Percentiles rank a stretch among this genome's conserved stretches.
Evolutionary conservation across 2,329 filamentous ascomycete genomes (phyloP).

Genomic region (Coleophoma cylindrospora): DNA sequence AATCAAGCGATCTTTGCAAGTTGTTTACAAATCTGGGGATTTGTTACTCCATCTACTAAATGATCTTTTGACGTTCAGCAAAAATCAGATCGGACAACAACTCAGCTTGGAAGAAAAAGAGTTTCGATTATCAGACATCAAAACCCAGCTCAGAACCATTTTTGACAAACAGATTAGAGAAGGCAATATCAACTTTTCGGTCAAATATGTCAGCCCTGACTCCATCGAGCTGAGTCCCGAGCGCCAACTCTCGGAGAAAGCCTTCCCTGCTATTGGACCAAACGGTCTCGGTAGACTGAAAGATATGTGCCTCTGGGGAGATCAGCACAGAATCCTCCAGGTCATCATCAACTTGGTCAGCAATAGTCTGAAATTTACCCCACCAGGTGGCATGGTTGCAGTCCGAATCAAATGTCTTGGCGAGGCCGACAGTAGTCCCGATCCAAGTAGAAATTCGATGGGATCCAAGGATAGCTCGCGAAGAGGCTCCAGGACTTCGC

Average conservation of each 20-base stretch:
- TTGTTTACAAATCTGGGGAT: slow-evolving; percentile 86
- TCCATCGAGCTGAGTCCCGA: slow-evolving; percentile 6
- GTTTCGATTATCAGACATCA: slow-evolving; percentile 79
- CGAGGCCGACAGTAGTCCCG: slow-evolving; percentile 34
- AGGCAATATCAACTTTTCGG: slow-evolving; percentile 66
- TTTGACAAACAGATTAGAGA: slow-evolving; percentile 89
- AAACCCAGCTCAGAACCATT: slow-evolving; percentile 76
- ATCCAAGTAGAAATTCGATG: slow-evolving; percentile 20
- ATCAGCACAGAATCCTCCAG: slow-evolving; percentile 84
- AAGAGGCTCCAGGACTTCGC: slow-evolving; percentile 14
- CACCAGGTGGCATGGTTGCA: slow-evolving; percentile 67
- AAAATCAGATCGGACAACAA: slow-evolving; percentile 88
- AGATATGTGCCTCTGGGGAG: slow-evolving; percentile 85
- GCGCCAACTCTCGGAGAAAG: slow-evolving; percentile 19
- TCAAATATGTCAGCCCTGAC: slow-evolving; percentile 61
- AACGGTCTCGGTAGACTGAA: slow-evolving; percentile 64
- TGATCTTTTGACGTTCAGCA: slow-evolving; percentile 87
- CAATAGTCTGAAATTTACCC: slow-evolving; percentile 90
- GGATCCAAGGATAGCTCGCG: slow-evolving; percentile 20
- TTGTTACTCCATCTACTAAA: slow-evolving; percentile 80
- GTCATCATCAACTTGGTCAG: slow-evolving; percentile 92
- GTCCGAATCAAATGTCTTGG: slow-evolving; percentile 71
- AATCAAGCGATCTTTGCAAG: slow-evolving; percentile 78
- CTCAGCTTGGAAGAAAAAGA: slow-evolving; percentile 78
- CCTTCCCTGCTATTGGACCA: slow-evolving; percentile 56